Evolutionary conservation across 768 basidiomycete species (phyloP).

Genomic region (Agaricus sinodeliciosus): DNA sequence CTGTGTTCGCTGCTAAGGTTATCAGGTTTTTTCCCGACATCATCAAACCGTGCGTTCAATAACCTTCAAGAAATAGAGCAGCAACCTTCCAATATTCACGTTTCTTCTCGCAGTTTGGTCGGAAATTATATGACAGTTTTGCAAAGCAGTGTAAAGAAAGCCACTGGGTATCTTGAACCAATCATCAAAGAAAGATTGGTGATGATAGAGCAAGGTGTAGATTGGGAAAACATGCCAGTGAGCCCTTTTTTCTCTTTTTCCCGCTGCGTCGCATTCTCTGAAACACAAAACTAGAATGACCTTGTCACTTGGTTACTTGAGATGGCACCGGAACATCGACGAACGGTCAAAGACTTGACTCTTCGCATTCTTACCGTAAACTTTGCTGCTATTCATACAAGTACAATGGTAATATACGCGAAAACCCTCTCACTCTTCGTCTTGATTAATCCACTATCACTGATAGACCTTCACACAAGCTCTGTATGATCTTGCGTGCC

Average conservation of each 20-base stretch:
- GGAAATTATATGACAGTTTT: constrained; percentile 20
- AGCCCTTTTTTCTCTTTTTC: not conserved
- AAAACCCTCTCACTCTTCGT: not conserved
- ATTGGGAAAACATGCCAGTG: constrained; percentile 28
- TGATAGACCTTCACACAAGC: constrained; percentile 6
- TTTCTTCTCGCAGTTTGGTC: constrained; percentile 13
- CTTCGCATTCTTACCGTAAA: constrained; percentile 27
- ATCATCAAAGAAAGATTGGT: constrained; percentile 25
- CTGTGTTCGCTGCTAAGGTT: constrained; percentile 13
- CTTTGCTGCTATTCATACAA: constrained; percentile 35
- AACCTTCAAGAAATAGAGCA: not conserved
- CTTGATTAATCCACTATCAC: not conserved
- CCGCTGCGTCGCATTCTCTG: not conserved
- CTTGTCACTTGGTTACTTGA: constrained; percentile 41
- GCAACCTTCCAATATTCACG: too few relatives aligned
- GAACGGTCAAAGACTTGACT: constrained; percentile 18
- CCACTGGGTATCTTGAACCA: constrained; percentile 21
- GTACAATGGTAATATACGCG: constrained; percentile 22
- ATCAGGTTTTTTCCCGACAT: constrained; percentile 17
- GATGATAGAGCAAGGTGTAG: constrained; percentile 20
- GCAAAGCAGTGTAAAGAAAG: constrained; percentile 16
- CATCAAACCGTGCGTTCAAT: constrained; percentile 16
- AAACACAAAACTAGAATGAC: constrained; percentile 29
- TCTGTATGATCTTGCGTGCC: constrained; percentile 22
- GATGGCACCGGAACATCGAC: constrained; percentile 23